Base-by-base conservation (phyloP, 768 basidiomycete genomes). In the Mycena epipterygia region DNA sequence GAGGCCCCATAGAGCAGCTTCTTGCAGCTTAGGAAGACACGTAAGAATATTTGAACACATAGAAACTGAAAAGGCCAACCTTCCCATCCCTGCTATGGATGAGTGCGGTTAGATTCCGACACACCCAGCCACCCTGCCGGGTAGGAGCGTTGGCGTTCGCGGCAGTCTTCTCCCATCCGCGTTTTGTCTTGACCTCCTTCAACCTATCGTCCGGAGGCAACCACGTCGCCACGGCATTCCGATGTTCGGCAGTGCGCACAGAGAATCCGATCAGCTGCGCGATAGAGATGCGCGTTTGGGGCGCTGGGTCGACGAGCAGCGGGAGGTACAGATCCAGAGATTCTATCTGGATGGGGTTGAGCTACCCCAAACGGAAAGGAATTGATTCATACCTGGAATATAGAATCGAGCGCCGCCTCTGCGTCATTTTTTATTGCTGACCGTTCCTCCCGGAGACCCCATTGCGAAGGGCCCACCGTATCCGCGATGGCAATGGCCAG, bases 101-200 rank as follows among this genome's bases (percentile, higher is more conserved):
- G 68, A 93, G 78, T 1, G 79, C 79, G 5, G 85, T 77, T 41
- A 94, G 76, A 41, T 84, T 84, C 51, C 88, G 81, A 2, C 88
- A 85, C 11, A 89, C 88, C 91, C 92, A 93, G 0, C 88, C 87
- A 9, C 90, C 89, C 30, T 85, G 82, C 37, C 82, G 82, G 27
- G 79, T 80, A 0, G 84, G 78, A 2, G 85, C 81, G 14, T 79
- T 82, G 5, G 82, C 80, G 29, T 80, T 77, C 0, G 82, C 73
- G 0, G 86, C 84, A 0, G 86, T 81, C 75, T 90, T 91, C 80
- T 95, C 93, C 93, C 93, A 95, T 5, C 93, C 91, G 1, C 93
- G 85, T 67, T 88, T 88, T 3, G 84, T 84, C 71, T 87, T 90
- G 29, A 85, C 81, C 59, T 90, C 90, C 69, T 83, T 86, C 44